Evolutionary conservation across 1,139 yeast species (phyloP).

Genomic region (Schwanniomyces etchellsii): DNA sequence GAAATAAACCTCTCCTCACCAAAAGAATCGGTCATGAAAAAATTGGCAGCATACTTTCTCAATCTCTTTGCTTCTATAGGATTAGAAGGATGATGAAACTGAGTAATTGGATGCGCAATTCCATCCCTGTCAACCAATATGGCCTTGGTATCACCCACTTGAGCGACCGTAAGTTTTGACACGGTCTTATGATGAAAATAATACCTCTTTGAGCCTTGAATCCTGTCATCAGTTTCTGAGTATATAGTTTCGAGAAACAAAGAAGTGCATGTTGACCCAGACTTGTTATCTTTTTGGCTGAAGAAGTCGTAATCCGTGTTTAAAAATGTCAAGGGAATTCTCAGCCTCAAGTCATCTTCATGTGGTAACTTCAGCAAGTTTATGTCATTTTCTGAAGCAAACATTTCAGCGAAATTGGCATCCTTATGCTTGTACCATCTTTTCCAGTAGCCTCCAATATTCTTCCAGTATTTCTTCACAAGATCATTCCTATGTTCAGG

Average conservation of each 20-base stretch:
- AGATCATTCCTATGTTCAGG: constrained; percentile 35
- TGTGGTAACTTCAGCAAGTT: constrained; percentile 11
- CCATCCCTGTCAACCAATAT: constrained; percentile 74
- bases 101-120: constrained; percentile 70
- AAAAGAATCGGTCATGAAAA: constrained; percentile 83
- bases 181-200: constrained; percentile 72
- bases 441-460: constrained; percentile 86
- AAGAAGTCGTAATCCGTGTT: constrained; percentile 50
- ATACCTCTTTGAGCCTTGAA: constrained; percentile 34
- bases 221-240: constrained; percentile 23
- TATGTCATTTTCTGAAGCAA: constrained; percentile 21
- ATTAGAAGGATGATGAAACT: constrained; percentile 83
- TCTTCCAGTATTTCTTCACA: constrained; percentile 43
- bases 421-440: constrained; percentile 57
- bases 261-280: constrained; percentile 87
- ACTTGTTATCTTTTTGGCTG: constrained; percentile 25
- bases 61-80: constrained; percentile 73
- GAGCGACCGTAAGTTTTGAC: constrained; percentile 72
- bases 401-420: constrained; percentile 38
- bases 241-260: constrained; percentile 57
- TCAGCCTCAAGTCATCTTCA: constrained; percentile 48
- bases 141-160: constrained; percentile 95
- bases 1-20: constrained; percentile 86
- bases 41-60: constrained; percentile 63
- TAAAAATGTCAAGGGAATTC: constrained; percentile 60